Evolutionary conservation across 768 basidiomycete species (phyloP).

Genomic region (Lyophyllum shimeji): DNA sequence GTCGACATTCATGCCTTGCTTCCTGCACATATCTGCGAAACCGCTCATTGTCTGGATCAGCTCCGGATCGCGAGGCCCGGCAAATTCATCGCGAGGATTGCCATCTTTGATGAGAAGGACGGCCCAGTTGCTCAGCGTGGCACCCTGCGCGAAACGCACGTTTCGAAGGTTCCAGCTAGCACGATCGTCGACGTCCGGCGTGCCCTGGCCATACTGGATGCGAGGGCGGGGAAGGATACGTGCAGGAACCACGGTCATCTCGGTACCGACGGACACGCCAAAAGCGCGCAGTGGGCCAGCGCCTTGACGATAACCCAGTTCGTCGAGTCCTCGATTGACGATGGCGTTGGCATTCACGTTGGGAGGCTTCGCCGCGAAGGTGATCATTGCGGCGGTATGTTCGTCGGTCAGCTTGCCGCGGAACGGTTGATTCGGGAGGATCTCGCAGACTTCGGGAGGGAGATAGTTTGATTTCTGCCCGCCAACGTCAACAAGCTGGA

Average conservation of each 20-base stretch:
- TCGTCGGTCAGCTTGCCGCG: conserved; percentile 66
- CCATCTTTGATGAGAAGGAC: conserved; percentile 69
- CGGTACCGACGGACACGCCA: conserved; percentile 51
- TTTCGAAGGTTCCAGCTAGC: conserved; percentile 78
- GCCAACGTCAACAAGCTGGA: conserved; percentile 63
- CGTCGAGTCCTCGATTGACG: conserved; percentile 56
- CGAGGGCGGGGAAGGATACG: conserved; percentile 64
- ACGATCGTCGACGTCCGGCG: conserved; percentile 49
- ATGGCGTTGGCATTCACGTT: conserved; percentile 66
- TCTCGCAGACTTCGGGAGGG: conserved; percentile 75
- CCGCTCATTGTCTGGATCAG: conserved; percentile 45
- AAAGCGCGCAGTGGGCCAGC: conserved; percentile 51
- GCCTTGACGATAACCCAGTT: conserved; percentile 54
- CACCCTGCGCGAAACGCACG: conserved; percentile 62
- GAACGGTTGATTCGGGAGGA: conserved; percentile 67
- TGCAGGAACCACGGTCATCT: conserved; percentile 73
- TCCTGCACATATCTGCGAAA: conserved; percentile 62
- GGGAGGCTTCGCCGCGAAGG: conserved; percentile 66
- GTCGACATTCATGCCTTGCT: conserved; percentile 59
- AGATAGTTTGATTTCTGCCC: conserved; percentile 47
- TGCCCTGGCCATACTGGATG: conserved; percentile 56
- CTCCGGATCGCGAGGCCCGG: conserved; percentile 50
- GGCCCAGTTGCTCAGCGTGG: conserved; percentile 58
- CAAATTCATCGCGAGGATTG: conserved; percentile 58
- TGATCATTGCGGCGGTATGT: conserved; percentile 76